These are phyloP conservation scores for Trichosporon sp. DNA, from an alignment of 1,284 basidiomycete genomes.

Conservation along the genomic window DNA sequence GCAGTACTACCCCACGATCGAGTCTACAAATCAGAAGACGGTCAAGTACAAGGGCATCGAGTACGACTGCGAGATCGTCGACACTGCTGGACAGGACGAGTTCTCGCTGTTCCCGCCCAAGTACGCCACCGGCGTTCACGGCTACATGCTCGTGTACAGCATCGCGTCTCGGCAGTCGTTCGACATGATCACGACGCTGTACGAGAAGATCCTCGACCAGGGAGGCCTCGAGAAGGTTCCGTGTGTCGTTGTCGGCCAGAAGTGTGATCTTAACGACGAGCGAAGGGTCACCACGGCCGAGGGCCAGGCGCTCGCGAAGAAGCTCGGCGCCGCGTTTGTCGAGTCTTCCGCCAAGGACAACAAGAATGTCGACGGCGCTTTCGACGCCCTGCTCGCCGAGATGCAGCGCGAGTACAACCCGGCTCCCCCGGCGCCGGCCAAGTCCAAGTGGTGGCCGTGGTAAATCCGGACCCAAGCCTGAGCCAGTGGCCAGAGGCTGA, in stretches of 20 bases:
- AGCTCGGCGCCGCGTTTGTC: slow-evolving; percentile 74
- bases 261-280: slow-evolving; percentile 73
- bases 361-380: slow-evolving; percentile 84
- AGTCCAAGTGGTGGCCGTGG: slow-evolving; percentile 48
- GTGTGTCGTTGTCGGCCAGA: slow-evolving; percentile 95
- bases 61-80: slow-evolving; percentile 96
- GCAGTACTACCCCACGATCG: slow-evolving; percentile 93
- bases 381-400: slow-evolving; percentile 82
- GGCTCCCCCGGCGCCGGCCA: slow-evolving; percentile 50
- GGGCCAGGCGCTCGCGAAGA: slow-evolving; percentile 73
- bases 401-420: slow-evolving; percentile 62
- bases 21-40: slow-evolving; percentile 81
- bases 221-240: slow-evolving; percentile 87
- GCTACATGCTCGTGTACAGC: slow-evolving; percentile 90
- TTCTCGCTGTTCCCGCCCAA: slow-evolving; percentile 80
- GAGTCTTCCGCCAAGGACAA: slow-evolving; percentile 90
- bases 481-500: no score
- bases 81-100: slow-evolving; percentile 97
- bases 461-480: neutral
- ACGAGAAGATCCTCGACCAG: slow-evolving; percentile 97
- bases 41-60: slow-evolving; percentile 81
- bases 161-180: slow-evolving; percentile 90
- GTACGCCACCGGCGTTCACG: slow-evolving; percentile 79
- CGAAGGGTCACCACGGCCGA: slow-evolving; percentile 72
- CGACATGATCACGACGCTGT: slow-evolving; percentile 92